Conservation (phyloP, 495 filamentous ascomycete genomes). For the Lophium mytilinum region DNA sequence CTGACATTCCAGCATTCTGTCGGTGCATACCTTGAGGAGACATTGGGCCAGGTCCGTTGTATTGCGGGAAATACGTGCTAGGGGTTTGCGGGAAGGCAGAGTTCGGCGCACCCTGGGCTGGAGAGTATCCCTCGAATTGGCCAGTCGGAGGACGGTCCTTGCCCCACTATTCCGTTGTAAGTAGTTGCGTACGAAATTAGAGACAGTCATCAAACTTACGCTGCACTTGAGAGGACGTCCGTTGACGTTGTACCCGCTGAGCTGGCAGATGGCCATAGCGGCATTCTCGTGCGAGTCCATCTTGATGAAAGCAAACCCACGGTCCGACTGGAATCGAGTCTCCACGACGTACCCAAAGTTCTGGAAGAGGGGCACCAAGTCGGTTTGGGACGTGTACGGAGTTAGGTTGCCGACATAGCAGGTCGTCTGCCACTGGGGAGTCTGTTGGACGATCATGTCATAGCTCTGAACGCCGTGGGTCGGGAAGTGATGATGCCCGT, state of each 20-base stretch:
- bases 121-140: constrained; percentile 65
- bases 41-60: constrained; percentile 61
- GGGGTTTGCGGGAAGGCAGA: constrained; percentile 61
- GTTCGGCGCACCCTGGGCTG: constrained; percentile 58
- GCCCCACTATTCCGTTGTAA: constrained; percentile 63
- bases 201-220: constrained; percentile 50
- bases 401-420: constrained; percentile 98
- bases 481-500: constrained; percentile 95
- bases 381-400: constrained; percentile 93
- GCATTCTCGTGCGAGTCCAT: constrained; percentile 99
- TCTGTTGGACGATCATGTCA: constrained; percentile 95
- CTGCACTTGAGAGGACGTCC: constrained; percentile 97
- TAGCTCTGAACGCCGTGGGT: constrained; percentile 95
- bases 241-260: constrained; percentile 96
- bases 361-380: constrained; percentile 92
- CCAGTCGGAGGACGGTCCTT: constrained; percentile 93
- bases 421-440: constrained; percentile 97
- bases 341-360: constrained; percentile 98
- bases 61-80: constrained; percentile 88
- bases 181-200: constrained; percentile 22
- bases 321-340: constrained; percentile 94
- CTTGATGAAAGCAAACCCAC: constrained; percentile 98
- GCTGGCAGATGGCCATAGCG: constrained; percentile 94
- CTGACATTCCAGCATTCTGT: constrained; percentile 31
- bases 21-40: constrained; percentile 52